Evolutionary conservation across 352 stramenopile species (phyloP).

Genomic region (Plasmopara muralis): DNA sequence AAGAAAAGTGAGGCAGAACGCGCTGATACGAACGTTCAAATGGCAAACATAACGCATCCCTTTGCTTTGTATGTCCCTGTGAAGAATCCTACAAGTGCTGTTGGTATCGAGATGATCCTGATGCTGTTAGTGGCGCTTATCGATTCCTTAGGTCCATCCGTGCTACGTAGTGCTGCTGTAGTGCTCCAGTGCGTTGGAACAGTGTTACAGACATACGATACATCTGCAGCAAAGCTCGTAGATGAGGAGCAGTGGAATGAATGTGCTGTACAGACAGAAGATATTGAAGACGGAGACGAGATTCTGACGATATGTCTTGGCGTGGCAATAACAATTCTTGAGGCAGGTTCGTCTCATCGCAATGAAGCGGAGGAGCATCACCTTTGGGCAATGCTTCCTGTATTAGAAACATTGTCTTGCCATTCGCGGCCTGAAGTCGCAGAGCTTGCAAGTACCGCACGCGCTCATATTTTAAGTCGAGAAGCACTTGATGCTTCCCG

Average conservation of each 20-base stretch:
- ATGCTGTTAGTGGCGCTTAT: conserved; percentile 65
- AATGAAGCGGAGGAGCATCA: conserved; percentile 48
- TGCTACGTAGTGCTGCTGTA: conserved; percentile 56
- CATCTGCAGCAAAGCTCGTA: conserved; percentile 19
- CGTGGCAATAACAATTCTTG: conserved; percentile 71
- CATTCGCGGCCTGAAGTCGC: conserved; percentile 55
- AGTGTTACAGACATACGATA: conserved; percentile 57
- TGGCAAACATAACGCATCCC: conserved; percentile 1
- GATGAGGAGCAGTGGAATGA: conserved; percentile 22
- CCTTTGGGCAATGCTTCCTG: conserved; percentile 51
- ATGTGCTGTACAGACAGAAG: conserved; percentile 14
- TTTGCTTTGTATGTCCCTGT: conserved; percentile 27
- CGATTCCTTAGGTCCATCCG: conserved; percentile 59
- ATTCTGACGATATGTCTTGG: conserved; percentile 76
- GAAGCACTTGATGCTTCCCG: conserved; percentile 3
- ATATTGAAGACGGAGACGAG: conserved; percentile 52
- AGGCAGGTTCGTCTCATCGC: conserved; percentile 47
- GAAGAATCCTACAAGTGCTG: conserved; percentile 27
- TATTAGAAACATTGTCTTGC: conserved; percentile 51
- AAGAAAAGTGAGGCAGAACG: conserved; percentile 13
- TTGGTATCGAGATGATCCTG: conserved; percentile 50
- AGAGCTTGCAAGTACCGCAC: conserved; percentile 58
- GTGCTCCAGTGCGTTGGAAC: conserved; percentile 68
- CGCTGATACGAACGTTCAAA: conserved; percentile 2
- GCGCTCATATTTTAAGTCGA: conserved; percentile 59